A percentile compares a stretch with the other conserved stretches of the same genome.
Evolutionary conservation across 208 protist genomes (phyloP).

Genomic region (Trypanosoma boissoni): DNA sequence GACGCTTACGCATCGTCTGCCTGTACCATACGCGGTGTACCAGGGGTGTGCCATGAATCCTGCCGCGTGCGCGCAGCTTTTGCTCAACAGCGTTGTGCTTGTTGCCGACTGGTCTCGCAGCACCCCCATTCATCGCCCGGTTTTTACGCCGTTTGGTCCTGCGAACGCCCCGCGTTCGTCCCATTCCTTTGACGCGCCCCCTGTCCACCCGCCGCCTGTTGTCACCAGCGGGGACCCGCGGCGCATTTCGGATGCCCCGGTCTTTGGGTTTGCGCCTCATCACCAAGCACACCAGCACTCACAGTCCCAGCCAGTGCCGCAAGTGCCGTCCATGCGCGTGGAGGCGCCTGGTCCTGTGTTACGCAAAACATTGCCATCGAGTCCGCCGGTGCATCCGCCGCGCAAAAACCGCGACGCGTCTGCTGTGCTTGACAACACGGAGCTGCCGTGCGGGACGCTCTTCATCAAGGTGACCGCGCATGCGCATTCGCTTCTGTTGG

Average conservation of each 20-base stretch:
- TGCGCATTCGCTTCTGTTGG: neutral
- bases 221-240: no score
- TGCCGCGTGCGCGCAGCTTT: conserved; percentile 19
- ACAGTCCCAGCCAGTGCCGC: neutral
- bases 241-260: no score
- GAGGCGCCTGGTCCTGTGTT: neutral
- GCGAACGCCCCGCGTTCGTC: no score
- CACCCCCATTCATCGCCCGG: conserved; percentile 13
- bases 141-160: conserved; percentile 1
- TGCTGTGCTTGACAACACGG: conserved; percentile 1
- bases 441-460: conserved; percentile 20
- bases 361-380: neutral
- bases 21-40: conserved; percentile 36
- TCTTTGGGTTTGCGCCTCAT: no score
- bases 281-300: neutral
- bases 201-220: no score
- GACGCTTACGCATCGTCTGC: conserved; percentile 10
- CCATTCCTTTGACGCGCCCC: no score
- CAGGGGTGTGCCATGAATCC: conserved; percentile 9
- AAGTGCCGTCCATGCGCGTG: no score
- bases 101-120: conserved; percentile 38
- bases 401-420: no score
- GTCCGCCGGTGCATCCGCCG: no score
- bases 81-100: conserved; percentile 34
- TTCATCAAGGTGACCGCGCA: conserved; percentile 10